Percentiles rank a stretch among this genome's conserved stretches.
phyloP scores from a whole-genome alignment of 1,284 basidiomycete species.

The Cutaneotrichosporon sp. region DNA sequence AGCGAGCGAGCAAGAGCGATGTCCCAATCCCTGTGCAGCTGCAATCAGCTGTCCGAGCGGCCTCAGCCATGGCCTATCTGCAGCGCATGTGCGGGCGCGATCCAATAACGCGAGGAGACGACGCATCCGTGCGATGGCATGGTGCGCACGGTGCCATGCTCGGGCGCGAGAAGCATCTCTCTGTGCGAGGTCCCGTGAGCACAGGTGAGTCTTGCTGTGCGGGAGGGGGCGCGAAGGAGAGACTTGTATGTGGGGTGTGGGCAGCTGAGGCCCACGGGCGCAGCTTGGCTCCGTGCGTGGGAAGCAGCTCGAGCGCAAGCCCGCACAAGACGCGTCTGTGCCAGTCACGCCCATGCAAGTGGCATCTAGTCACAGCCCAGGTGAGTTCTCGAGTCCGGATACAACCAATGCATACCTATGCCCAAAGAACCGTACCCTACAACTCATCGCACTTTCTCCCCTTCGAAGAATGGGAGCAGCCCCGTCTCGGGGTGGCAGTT shows the following conservation, averaged over 20 bases:
- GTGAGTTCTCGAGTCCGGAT: background rate
- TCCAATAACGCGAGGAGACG: background rate
- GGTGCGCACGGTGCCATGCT: background rate
- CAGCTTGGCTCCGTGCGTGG: background rate
- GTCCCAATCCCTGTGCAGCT: background rate
- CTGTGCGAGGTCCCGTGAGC: background rate
- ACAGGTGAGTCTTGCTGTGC: conserved; percentile 2
- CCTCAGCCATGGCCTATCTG: background rate
- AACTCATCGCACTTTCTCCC: background rate
- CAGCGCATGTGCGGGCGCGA: background rate
- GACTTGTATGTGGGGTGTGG: too few relatives aligned
- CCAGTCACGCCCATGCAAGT: background rate
- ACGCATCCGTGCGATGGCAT: background rate
- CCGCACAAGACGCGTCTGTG: background rate
- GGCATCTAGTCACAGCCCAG: background rate
- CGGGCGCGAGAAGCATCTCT: background rate
- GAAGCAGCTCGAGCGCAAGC: background rate
- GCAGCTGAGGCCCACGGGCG: background rate
- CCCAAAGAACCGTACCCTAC: background rate
- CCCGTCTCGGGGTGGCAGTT: conserved; percentile 18
- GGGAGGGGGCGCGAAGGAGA: background rate
- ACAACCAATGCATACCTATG: background rate
- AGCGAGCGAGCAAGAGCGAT: background rate
- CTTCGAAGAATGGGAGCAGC: conserved; percentile 12
- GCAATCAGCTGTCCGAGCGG: background rate